Evolutionary conservation across 306 rosid genomes (phyloP).

Genomic region (Mimosa bimucronata): DNA sequence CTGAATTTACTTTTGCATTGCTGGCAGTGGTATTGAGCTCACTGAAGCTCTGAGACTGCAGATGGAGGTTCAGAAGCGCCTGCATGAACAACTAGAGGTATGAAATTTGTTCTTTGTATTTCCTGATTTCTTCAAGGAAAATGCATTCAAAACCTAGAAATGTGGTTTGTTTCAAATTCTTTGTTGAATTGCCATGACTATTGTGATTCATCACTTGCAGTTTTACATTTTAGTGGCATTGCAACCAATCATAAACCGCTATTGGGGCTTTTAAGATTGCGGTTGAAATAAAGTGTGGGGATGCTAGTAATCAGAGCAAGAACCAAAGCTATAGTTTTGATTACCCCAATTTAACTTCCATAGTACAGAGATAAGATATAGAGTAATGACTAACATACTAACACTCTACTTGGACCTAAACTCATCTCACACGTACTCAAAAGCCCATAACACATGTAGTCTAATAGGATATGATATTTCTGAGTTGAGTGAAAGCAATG

Average conservation of each 20-base stretch:
- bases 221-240: conserved; percentile 18
- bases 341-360: not conserved
- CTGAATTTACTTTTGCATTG: conserved; percentile 33
- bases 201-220: not conserved
- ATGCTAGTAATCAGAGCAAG: not conserved
- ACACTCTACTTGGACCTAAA: not conserved
- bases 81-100: conserved; percentile 99
- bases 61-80: conserved; percentile 98
- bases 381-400: not conserved
- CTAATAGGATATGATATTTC: conserved; percentile 12
- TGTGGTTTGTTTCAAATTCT: conserved; percentile 35
- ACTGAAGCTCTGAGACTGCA: conserved; percentile 98
- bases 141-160: conserved; percentile 27
- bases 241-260: conserved; percentile 12
- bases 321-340: not conserved
- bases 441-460: not conserved
- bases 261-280: conserved; percentile 6
- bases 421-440: not conserved
- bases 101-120: conserved; percentile 33
- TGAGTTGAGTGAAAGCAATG: conserved; percentile 29
- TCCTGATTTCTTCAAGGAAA: conserved; percentile 29
- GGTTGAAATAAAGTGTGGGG: conserved; percentile 10
- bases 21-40: conserved; percentile 82
- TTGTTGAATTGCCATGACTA: conserved; percentile 31
- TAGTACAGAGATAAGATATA: not conserved